phyloP scores from a whole-genome alignment of 129 eudicot species.

The Centrapalus pauciflorus region DNA sequence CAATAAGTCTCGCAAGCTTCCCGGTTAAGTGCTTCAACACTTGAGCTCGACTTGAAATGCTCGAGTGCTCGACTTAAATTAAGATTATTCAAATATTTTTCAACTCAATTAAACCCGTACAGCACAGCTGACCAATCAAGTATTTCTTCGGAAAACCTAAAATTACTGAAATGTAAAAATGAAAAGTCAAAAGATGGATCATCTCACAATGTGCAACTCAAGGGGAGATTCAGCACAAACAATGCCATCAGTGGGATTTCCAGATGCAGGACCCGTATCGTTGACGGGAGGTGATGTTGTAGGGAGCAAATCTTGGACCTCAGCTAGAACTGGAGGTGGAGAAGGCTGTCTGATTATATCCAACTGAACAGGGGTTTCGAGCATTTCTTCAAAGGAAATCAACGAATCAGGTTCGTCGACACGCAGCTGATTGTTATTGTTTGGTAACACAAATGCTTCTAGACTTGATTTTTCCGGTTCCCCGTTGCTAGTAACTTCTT shows the following conservation, averaged over 20 bases:
- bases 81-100: too few relatives aligned
- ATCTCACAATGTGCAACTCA: constrained; percentile 79
- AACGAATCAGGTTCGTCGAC: constrained; percentile 57
- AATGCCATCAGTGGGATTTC: constrained; percentile 42
- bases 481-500: constrained; percentile 28
- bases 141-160: not conserved
- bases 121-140: constrained; percentile 8
- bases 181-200: not conserved
- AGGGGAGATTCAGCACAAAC: constrained; percentile 74
- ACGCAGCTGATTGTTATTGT: constrained; percentile 30
- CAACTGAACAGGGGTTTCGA: constrained; percentile 45
- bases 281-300: constrained; percentile 32
- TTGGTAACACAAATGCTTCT: constrained; percentile 29
- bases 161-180: not conserved
- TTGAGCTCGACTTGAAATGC: too few relatives aligned
- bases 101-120: not conserved
- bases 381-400: constrained; percentile 72
- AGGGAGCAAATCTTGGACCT: constrained; percentile 77
- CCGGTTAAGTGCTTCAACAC: too few relatives aligned
- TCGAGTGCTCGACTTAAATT: too few relatives aligned
- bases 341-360: constrained; percentile 76
- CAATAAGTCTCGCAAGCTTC: too few relatives aligned
- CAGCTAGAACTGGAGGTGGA: constrained; percentile 92
- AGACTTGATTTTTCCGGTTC: constrained; percentile 33
- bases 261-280: constrained; percentile 34